A percentile compares a stretch with the other conserved stretches of the same genome.
Evolutionary conservation across 768 basidiomycete genomes (phyloP).

Genomic region (Hypholoma fasciculare): DNA sequence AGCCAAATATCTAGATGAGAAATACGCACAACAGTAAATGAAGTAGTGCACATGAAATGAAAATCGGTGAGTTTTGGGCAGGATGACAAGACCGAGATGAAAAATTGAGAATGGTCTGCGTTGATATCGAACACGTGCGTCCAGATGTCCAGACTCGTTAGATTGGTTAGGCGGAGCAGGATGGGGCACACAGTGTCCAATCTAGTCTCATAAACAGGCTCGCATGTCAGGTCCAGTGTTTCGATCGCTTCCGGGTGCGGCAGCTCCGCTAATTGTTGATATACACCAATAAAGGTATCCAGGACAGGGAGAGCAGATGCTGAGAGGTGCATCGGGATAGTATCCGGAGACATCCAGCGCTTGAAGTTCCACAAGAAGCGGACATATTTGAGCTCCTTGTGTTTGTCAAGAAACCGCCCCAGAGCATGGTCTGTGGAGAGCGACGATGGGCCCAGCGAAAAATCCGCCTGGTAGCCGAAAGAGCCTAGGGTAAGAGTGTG

Average conservation of each 20-base stretch:
- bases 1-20: not conserved
- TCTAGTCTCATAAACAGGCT: slow-evolving; percentile 42
- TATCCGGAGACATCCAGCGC: slow-evolving; percentile 46
- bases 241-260: slow-evolving; percentile 36
- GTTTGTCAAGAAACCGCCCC: slow-evolving; percentile 36
- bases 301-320: slow-evolving; percentile 28
- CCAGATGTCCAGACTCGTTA: slow-evolving; percentile 50
- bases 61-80: slow-evolving; percentile 44
- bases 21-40: slow-evolving; percentile 38
- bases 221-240: slow-evolving; percentile 48
- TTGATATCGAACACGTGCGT: slow-evolving; percentile 36
- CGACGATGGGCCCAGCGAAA: slow-evolving; percentile 33
- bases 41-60: slow-evolving; percentile 53
- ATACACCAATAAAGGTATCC: slow-evolving; percentile 45
- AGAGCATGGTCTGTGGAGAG: slow-evolving; percentile 26
- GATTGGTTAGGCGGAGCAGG: slow-evolving; percentile 32
- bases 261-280: slow-evolving; percentile 43
- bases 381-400: slow-evolving; percentile 38
- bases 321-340: slow-evolving; percentile 32
- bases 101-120: slow-evolving; percentile 33
- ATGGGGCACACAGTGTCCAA: slow-evolving; percentile 32
- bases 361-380: slow-evolving; percentile 53
- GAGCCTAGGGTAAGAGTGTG: slow-evolving; percentile 47
- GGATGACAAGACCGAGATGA: slow-evolving; percentile 32
- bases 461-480: slow-evolving; percentile 49